Percentiles rank a stretch among this genome's conserved stretches.
phyloP scores from a whole-genome alignment of 2,329 filamentous ascomycete genomes.

The Cercospora sp. region DNA sequence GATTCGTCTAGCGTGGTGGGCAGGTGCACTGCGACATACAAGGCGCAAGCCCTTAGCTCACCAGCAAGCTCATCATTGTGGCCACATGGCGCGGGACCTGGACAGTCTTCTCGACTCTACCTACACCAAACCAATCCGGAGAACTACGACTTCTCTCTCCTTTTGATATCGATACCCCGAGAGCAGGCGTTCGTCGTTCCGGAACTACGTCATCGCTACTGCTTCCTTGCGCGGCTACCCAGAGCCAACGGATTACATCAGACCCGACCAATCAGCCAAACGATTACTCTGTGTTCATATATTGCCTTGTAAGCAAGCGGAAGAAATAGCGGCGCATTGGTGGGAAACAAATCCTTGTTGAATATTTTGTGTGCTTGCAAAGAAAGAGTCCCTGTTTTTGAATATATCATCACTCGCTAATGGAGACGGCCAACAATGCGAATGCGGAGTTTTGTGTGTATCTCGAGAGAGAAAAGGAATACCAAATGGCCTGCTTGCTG shows the following conservation, averaged over 20 bases:
- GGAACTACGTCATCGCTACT: neutral
- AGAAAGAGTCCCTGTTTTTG: neutral
- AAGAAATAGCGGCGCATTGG: neutral
- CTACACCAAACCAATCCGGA: neutral
- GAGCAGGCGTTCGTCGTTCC: constrained; percentile 14
- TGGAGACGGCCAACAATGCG: neutral
- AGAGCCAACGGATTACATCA: neutral
- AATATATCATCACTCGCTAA: constrained; percentile 1
- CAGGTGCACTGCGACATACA: neutral
- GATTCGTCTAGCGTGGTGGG: neutral
- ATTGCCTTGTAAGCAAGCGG: neutral
- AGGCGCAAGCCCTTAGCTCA: neutral
- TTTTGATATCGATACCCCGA: constrained; percentile 20
- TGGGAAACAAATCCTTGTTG: neutral
- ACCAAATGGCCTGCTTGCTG: neutral
- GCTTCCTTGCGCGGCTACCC: neutral
- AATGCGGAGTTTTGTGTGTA: neutral
- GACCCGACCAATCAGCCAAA: neutral
- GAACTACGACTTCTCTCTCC: constrained; percentile 2
- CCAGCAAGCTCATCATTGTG: neutral
- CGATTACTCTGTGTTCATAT: neutral
- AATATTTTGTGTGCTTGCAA: neutral
- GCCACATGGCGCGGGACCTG: neutral
- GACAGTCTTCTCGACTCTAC: neutral
- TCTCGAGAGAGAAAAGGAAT: neutral